Evolutionary conservation across 2,329 filamentous ascomycete species (phyloP).

Genomic region (Talaromyces sp.): DNA sequence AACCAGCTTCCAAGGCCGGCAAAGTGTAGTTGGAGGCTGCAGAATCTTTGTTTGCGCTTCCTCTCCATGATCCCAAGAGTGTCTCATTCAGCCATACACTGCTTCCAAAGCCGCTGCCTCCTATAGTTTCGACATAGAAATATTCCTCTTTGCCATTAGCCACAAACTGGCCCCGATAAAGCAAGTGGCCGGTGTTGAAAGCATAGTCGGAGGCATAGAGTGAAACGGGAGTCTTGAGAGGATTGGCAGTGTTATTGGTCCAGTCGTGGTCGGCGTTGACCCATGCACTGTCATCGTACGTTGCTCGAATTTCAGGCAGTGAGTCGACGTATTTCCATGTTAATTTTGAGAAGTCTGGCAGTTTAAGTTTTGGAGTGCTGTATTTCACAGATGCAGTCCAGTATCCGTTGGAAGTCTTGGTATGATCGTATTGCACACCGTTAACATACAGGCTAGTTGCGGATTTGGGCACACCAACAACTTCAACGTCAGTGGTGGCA

Average conservation of each 20-base stretch:
- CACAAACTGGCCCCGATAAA: slow-evolving; percentile 66
- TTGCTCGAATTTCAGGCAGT: slow-evolving; percentile 60
- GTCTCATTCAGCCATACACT: slow-evolving; percentile 61
- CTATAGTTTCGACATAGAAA: slow-evolving; percentile 57
- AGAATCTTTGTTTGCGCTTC: slow-evolving; percentile 46
- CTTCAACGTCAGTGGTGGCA: slow-evolving; percentile 59
- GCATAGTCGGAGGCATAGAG: slow-evolving; percentile 70
- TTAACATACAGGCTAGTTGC: slow-evolving; percentile 60
- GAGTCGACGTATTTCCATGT: slow-evolving; percentile 67
- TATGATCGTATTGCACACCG: slow-evolving; percentile 42
- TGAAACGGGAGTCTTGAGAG: slow-evolving; percentile 59
- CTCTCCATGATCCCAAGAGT: slow-evolving; percentile 61
- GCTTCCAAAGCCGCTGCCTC: slow-evolving; percentile 62
- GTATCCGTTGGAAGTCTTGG: slow-evolving; percentile 39
- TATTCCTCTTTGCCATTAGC: slow-evolving; percentile 56
- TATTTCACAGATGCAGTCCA: slow-evolving; percentile 52
- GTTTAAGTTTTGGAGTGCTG: slow-evolving; percentile 43
- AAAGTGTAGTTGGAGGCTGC: slow-evolving; percentile 55
- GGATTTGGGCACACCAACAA: slow-evolving; percentile 58
- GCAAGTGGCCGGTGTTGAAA: slow-evolving; percentile 62
- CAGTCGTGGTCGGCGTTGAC: slow-evolving; percentile 49
- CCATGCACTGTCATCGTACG: slow-evolving; percentile 68
- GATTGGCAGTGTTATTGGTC: slow-evolving; percentile 56
- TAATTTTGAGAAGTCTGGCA: slow-evolving; percentile 56
- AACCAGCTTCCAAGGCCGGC: slow-evolving; percentile 48